phyloP scores from a whole-genome alignment of 1,284 basidiomycete species.

The Ceratobasidium sp. region DNA sequence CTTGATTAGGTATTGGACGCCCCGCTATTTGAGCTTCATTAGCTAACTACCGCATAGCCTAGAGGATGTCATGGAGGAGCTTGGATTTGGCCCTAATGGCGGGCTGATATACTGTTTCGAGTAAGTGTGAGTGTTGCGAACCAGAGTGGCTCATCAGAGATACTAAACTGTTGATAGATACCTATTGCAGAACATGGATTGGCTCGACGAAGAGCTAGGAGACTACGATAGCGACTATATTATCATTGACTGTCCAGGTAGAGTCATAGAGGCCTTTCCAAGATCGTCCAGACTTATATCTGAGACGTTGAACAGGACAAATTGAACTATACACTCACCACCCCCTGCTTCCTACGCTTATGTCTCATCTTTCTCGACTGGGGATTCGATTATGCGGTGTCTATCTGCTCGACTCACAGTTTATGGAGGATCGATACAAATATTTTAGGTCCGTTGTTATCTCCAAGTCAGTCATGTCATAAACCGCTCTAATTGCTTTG shows the following conservation, averaged over 20 bases:
- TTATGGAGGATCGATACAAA: slow-evolving; percentile 98
- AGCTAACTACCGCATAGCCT: slow-evolving; percentile 56
- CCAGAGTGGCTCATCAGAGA: neutral
- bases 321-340: slow-evolving; percentile 99
- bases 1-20: slow-evolving; percentile 60
- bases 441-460: slow-evolving; percentile 77
- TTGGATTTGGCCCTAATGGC: slow-evolving; percentile 96
- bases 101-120: slow-evolving; percentile 99
- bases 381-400: slow-evolving; percentile 80
- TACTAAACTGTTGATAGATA: slow-evolving; percentile 64
- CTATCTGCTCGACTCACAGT: slow-evolving; percentile 97
- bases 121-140: slow-evolving; percentile 64
- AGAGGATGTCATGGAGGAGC: slow-evolving; percentile 96
- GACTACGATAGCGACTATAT: slow-evolving; percentile 97
- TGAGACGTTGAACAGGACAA: slow-evolving; percentile 65
- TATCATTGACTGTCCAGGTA: slow-evolving; percentile 97
- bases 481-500: slow-evolving; percentile 30
- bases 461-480: neutral
- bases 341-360: slow-evolving; percentile 90
- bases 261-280: slow-evolving; percentile 42
- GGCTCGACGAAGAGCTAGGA: slow-evolving; percentile 97
- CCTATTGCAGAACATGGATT: slow-evolving; percentile 95
- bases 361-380: slow-evolving; percentile 71
- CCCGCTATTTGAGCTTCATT: neutral
- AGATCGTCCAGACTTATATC: neutral